Conservation (phyloP, 257 asterid genomes). For the Cordia subcordata region DNA sequence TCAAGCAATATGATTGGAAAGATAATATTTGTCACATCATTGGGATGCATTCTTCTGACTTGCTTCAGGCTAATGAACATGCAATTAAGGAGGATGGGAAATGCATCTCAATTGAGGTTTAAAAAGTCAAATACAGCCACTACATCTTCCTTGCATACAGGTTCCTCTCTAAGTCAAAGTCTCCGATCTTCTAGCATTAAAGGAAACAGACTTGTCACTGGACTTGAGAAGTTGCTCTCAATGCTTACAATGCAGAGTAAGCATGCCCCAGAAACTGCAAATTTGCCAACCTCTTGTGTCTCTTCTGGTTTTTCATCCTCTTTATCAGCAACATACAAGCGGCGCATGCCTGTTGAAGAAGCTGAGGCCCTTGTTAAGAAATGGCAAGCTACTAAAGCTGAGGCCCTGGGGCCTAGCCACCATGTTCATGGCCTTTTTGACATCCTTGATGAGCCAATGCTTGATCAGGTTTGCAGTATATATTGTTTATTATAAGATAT, state of each 20-base stretch:
- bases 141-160: conserved; percentile 29
- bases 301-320: conserved; percentile 62
- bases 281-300: conserved; percentile 44
- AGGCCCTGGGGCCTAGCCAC: conserved; percentile 87
- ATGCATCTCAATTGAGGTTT: conserved; percentile 42
- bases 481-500: conserved; percentile 14
- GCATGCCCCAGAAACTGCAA: conserved; percentile 39
- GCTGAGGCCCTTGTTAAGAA: conserved; percentile 86
- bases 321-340: conserved; percentile 40
- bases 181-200: conserved; percentile 19
- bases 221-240: conserved; percentile 49
- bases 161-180: conserved; percentile 38
- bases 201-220: conserved; percentile 34
- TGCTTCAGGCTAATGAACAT: conserved; percentile 44
- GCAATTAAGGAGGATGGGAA: conserved; percentile 47
- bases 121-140: conserved; percentile 31
- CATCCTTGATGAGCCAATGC: conserved; percentile 92
- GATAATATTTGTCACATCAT: conserved; percentile 50
- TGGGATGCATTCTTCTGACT: conserved; percentile 60
- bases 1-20: conserved; percentile 43
- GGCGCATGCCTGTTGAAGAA: conserved; percentile 77
- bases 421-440: conserved; percentile 56
- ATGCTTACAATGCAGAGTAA: conserved; percentile 33
- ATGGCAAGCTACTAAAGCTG: conserved; percentile 89
- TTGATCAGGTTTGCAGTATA: conserved; percentile 64